These are phyloP conservation scores for Clarireedia sp. DNA, from an alignment of 2,329 filamentous ascomycete genomes.

Conservation along the genomic window DNA sequence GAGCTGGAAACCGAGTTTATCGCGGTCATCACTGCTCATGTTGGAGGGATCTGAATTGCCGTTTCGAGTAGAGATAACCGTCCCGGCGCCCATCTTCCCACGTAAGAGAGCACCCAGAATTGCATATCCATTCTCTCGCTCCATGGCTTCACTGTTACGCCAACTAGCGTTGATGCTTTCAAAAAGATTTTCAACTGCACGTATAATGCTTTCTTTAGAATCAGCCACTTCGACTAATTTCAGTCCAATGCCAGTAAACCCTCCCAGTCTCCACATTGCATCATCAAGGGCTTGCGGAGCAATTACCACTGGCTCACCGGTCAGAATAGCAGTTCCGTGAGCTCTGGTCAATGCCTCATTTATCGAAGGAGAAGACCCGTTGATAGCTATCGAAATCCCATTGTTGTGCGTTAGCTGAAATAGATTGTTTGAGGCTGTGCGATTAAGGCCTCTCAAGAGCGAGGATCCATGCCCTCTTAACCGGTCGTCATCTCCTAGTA, in stretches of 20 bases:
- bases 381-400: constrained; percentile 74
- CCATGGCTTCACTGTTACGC: constrained; percentile 98
- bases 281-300: constrained; percentile 83
- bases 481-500: constrained; percentile 73
- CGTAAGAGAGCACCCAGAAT: constrained; percentile 77
- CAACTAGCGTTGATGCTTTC: constrained; percentile 83
- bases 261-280: constrained; percentile 86
- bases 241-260: constrained; percentile 76
- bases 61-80: constrained; percentile 30
- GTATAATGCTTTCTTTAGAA: constrained; percentile 61
- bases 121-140: constrained; percentile 87
- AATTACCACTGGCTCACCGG: constrained; percentile 73
- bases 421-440: constrained; percentile 58
- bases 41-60: constrained; percentile 25
- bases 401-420: constrained; percentile 63
- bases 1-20: constrained; percentile 52
- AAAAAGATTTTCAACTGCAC: constrained; percentile 77
- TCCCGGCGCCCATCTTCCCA: constrained; percentile 62
- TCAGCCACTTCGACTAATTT: constrained; percentile 75
- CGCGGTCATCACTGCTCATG: constrained; percentile 45
- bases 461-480: constrained; percentile 65
- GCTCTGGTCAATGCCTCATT: constrained; percentile 79
- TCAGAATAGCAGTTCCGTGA: constrained; percentile 74
- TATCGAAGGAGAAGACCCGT: constrained; percentile 77
- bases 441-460: constrained; percentile 68